Conservation (phyloP, 2,329 filamentous ascomycete genomes). For the Pseudocercospora pini-densiflorae region DNA sequence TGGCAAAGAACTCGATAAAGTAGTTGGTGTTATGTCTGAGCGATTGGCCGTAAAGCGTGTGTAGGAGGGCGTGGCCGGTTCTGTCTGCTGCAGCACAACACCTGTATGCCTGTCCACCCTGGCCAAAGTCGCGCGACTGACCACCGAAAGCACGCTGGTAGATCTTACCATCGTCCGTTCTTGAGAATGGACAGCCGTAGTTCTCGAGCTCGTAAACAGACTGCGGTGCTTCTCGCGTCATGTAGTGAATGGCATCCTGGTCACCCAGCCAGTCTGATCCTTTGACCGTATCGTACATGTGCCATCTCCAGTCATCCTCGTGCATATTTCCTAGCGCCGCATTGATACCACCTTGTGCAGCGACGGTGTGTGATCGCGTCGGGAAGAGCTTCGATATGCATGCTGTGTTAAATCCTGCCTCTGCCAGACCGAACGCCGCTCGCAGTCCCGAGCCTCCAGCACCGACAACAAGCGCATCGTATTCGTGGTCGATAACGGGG, state of each 20-base stretch:
- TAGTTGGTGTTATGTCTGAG: constrained; percentile 98
- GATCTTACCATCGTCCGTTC: constrained; percentile 96
- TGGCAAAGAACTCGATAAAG: constrained; percentile 99
- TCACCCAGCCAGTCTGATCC: constrained; percentile 97
- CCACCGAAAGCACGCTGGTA: constrained; percentile 99
- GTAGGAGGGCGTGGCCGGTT: constrained; percentile 95
- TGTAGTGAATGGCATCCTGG: constrained; percentile 98
- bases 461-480: constrained; percentile 94
- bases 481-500: constrained; percentile 97
- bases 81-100: constrained; percentile 95
- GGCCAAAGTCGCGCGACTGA: constrained; percentile 91
- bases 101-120: constrained; percentile 97
- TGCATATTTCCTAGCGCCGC: constrained; percentile 94
- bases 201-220: constrained; percentile 95
- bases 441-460: constrained; percentile 81
- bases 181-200: constrained; percentile 95
- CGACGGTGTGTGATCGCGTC: constrained; percentile 83
- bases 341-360: constrained; percentile 79
- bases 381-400: constrained; percentile 88
- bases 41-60: constrained; percentile 98
- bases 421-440: constrained; percentile 77
- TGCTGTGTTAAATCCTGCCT: constrained; percentile 87
- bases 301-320: constrained; percentile 98
- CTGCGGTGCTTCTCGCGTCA: constrained; percentile 91
- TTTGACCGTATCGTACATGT: constrained; percentile 99